phyloP scores from a whole-genome alignment of 441 rosid genomes.

The Aquilaria agallochum region DNA sequence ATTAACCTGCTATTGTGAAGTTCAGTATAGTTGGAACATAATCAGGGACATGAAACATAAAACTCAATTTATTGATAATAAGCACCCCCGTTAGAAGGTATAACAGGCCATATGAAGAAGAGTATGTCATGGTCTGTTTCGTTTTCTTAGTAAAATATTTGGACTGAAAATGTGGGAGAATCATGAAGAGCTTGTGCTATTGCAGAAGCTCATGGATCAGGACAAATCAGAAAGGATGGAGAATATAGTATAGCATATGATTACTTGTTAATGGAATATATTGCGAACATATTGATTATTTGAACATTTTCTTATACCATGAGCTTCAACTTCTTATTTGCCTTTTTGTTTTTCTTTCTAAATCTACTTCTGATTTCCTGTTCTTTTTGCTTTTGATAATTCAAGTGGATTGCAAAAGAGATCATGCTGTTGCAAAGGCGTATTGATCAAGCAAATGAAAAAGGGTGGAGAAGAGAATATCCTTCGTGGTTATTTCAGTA shows the following conservation, averaged over 20 bases:
- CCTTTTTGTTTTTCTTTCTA: not conserved
- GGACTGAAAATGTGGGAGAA: too few species aligned
- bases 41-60: too few species aligned
- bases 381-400: not conserved
- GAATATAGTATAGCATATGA: not conserved
- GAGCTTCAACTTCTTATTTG: not conserved
- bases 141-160: too few species aligned
- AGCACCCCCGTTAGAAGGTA: too few species aligned
- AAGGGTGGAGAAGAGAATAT: slow-evolving; percentile 60
- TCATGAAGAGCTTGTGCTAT: not conserved
- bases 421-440: slow-evolving; percentile 22
- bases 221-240: not conserved
- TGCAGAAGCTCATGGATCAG: not conserved
- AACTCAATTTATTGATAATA: too few species aligned
- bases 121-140: too few species aligned
- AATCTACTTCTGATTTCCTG: not conserved
- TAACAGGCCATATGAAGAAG: too few species aligned
- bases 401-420: slow-evolving; percentile 39
- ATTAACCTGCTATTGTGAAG: too few species aligned
- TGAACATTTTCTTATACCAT: not conserved
- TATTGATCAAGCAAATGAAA: slow-evolving; percentile 38
- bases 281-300: too few species aligned
- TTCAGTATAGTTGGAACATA: too few species aligned
- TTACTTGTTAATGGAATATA: too few species aligned
- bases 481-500: slow-evolving; percentile 23